phyloP scores from a whole-genome alignment of 23 red algal genomes.

The Gracilaria domingensis region DNA sequence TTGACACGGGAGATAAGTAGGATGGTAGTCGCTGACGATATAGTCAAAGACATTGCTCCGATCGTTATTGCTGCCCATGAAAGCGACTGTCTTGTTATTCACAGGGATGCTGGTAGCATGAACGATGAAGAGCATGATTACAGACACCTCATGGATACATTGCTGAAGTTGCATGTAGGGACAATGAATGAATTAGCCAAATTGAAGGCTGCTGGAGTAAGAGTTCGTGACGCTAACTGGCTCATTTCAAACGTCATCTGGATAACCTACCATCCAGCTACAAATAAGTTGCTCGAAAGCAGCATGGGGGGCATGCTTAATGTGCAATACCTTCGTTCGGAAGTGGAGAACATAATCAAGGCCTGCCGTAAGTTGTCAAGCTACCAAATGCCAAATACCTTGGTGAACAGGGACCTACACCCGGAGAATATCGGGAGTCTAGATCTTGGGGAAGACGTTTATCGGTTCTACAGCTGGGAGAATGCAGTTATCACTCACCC shows the following conservation, averaged over 20 bases:
- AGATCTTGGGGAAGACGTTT: not conserved
- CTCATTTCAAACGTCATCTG: constrained; percentile 17
- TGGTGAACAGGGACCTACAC: not conserved
- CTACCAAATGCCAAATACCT: constrained; percentile 17
- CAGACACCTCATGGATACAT: not conserved
- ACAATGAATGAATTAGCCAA: constrained; percentile 7
- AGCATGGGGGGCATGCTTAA: constrained; percentile 1
- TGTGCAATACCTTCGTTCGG: constrained; percentile 11
- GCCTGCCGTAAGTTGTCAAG: constrained; percentile 17
- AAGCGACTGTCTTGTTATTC: constrained; percentile 15
- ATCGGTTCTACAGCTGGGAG: constrained; percentile 26
- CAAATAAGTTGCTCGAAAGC: not conserved
- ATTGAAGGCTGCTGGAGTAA: constrained; percentile 7
- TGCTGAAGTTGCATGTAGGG: not conserved
- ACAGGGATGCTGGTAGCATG: not conserved
- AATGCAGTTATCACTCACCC: not conserved
- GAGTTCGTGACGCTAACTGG: constrained; percentile 6
- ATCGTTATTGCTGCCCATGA: constrained; percentile 13
- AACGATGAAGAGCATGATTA: constrained; percentile 13
- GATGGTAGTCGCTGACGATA: not conserved
- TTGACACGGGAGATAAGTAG: not conserved
- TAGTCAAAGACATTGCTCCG: constrained; percentile 4
- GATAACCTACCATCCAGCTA: constrained; percentile 1
- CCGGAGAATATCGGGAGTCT: constrained; percentile 5
- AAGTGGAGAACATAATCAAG: constrained; percentile 18